A percentile compares a stretch with the other conserved stretches of the same genome.
These are phyloP conservation scores for Symmetrospora coprosmae DNA, from an alignment of 768 basidiomycete genomes.

Conservation along the genomic window DNA sequence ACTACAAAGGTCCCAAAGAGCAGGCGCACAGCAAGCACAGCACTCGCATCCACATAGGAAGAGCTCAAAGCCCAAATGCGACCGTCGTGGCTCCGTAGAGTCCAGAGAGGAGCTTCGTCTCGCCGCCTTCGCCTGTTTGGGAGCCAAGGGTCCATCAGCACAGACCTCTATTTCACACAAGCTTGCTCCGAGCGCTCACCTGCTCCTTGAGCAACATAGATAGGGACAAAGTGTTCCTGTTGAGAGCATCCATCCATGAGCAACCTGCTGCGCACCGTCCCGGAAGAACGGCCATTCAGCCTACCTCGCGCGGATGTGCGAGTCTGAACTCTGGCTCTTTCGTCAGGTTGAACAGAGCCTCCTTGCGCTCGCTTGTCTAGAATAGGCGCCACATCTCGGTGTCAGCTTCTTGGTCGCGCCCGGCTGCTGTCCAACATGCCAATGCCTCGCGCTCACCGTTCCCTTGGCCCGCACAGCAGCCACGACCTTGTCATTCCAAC, in stretches of 20 bases:
- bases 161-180: too few species aligned
- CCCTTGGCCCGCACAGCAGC: slow-evolving; percentile 42
- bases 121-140: slow-evolving; percentile 7
- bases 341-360: slow-evolving; percentile 47
- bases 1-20: too few species aligned
- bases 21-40: too few species aligned
- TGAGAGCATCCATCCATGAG: slow-evolving; percentile 28
- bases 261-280: too few species aligned
- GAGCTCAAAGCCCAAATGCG: slow-evolving; percentile 21
- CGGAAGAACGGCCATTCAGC: too few species aligned
- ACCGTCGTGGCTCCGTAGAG: slow-evolving; percentile 21
- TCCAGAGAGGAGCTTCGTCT: slow-evolving; percentile 9
- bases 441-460: slow-evolving; percentile 46
- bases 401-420: too few species aligned
- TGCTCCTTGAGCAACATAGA: slow-evolving; percentile 57
- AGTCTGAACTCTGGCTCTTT: slow-evolving; percentile 51
- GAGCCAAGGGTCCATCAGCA: too few species aligned
- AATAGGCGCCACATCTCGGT: too few species aligned
- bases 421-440: too few species aligned
- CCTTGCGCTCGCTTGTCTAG: slow-evolving; percentile 46
- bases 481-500: slow-evolving; percentile 50
- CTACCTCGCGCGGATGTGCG: slow-evolving; percentile 46
- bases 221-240: slow-evolving; percentile 65
- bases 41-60: not conserved
- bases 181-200: slow-evolving; percentile 57